Evolutionary conservation across 2,329 filamentous ascomycete species (phyloP), one percentile per base, ranked within the genome.

Genomic region (Lecanoromycetidae sp.): DNA sequence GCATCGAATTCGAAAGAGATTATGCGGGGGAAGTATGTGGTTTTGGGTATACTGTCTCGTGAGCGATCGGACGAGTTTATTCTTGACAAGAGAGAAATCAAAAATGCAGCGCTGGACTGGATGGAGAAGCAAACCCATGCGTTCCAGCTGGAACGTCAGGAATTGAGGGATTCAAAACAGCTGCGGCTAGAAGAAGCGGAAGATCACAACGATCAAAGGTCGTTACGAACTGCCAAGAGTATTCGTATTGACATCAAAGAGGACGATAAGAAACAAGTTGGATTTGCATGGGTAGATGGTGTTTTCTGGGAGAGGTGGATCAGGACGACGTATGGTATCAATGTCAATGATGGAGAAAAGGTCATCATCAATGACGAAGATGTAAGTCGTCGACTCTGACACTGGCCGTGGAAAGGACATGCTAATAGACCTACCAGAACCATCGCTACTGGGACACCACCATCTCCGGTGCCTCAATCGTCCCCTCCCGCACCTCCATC

Each of bases 291-390:
- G 91, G 87, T 96, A 10, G 91, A 98, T 61, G 87, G 88, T 42
- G 77, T 86, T 6, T 96, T 96, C 65, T 98, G 91, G 91, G 88
- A 96, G 65, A 78, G 90, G 52, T 98, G 91, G 91, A 79, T 98
- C 54, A 77, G 83, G 56, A 88, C 82, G n/a, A 95, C 90, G 0
- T 98, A 94, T 60, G 90, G 90, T 46, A 83, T 96, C 56, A 84
- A 93, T 57, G 80, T 91, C 26, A 72, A 71, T 52, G 80, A 91
- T 53, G 88, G 90, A 39, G 91, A 96, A 64, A 79, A 86, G 53
- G 85, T 98, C 46, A 83, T 98, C 50, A 91, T 98, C 67, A 95
- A 95, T 56, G 91, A 98, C 58, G 86, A 96, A 71, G 87, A 94
- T 64, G 87, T 94, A 71, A 82, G 85, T 73, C 50, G 46, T 20